A percentile compares a stretch with the other conserved stretches of the same genome.
Evolutionary conservation across 2,329 filamentous ascomycete species (phyloP).

Genomic region (Sporothrix curviconia): DNA sequence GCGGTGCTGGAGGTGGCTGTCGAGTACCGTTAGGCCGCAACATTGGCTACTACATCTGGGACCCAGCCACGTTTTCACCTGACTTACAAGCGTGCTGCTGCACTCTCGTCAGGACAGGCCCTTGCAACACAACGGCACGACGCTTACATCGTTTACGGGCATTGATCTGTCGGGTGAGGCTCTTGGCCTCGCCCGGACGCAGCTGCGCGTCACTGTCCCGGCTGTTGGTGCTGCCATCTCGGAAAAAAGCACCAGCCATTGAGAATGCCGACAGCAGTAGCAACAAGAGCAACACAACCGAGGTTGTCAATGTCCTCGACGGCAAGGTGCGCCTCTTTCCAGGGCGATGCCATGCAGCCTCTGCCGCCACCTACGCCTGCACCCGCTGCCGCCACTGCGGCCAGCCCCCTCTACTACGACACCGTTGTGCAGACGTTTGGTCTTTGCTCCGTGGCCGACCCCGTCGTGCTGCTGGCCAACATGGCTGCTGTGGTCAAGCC

Average conservation of each 20-base stretch:
- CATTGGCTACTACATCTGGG: constrained; percentile 53
- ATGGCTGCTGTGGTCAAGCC: constrained; percentile 47
- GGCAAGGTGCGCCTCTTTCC: constrained; percentile 22
- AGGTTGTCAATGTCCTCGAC: constrained; percentile 19
- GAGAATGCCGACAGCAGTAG: constrained; percentile 27
- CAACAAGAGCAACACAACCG: not conserved
- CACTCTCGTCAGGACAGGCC: not conserved
- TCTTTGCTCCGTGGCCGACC: constrained; percentile 55
- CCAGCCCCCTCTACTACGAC: constrained; percentile 46
- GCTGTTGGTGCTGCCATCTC: constrained; percentile 34
- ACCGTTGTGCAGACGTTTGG: constrained; percentile 60
- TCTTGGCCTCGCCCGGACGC: constrained; percentile 50
- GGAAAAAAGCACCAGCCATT: constrained; percentile 31
- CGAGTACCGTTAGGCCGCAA: constrained; percentile 59
- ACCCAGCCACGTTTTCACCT: constrained; percentile 21
- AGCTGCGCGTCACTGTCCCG: constrained; percentile 40
- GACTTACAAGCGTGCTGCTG: not conserved
- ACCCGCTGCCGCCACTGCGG: constrained; percentile 18
- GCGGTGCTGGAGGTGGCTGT: constrained; percentile 58
- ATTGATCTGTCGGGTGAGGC: constrained; percentile 56
- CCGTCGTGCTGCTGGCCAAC: constrained; percentile 45
- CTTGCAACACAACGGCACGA: constrained; percentile 16
- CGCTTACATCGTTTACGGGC: constrained; percentile 51
- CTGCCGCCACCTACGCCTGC: too few species aligned
- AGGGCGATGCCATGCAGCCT: constrained; percentile 39